A percentile compares a stretch with the other conserved stretches of the same genome.
These are phyloP conservation scores for Mrakia gelida DNA, from an alignment of 768 basidiomycete species.

Conservation along the genomic window DNA sequence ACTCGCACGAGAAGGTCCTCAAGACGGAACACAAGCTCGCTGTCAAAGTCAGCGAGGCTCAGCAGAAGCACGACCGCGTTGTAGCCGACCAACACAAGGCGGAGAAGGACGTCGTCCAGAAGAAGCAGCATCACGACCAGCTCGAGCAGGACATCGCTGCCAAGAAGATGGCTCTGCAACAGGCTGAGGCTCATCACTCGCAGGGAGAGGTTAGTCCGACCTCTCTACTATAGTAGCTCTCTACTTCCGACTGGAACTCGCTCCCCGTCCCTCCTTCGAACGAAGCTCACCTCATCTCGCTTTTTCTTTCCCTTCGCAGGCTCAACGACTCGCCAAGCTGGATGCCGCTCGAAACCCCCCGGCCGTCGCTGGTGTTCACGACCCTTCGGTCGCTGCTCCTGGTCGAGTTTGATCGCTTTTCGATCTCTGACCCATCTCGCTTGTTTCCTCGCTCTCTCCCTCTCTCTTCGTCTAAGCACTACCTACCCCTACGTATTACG, in stretches of 20 bases:
- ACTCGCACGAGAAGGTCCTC: constrained; percentile 51
- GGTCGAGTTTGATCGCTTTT: background rate
- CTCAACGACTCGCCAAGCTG: constrained; percentile 2
- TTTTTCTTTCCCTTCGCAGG: background rate
- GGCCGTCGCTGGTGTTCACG: background rate
- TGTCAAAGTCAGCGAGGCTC: constrained; percentile 55
- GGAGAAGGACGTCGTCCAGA: constrained; percentile 14
- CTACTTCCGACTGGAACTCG: too few species aligned
- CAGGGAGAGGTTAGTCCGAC: constrained; percentile 21
- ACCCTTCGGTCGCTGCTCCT: background rate
- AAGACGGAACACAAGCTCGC: constrained; percentile 54
- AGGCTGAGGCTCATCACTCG: constrained; percentile 22
- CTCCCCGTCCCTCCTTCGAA: too few species aligned
- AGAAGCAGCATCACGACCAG: constrained; percentile 33
- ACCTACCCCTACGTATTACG: background rate
- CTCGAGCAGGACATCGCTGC: constrained; percentile 35
- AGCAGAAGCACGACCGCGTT: constrained; percentile 54
- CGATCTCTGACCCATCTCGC: background rate
- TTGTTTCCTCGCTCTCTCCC: background rate
- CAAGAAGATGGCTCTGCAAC: constrained; percentile 38
- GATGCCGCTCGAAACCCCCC: constrained; percentile 14
- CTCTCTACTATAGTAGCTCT: too few species aligned
- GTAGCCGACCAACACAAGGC: constrained; percentile 35
- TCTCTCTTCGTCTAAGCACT: background rate
- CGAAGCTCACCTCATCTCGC: background rate